Conservation (phyloP, 495 filamentous ascomycete genomes). For the Penicillium ochrochloron region DNA sequence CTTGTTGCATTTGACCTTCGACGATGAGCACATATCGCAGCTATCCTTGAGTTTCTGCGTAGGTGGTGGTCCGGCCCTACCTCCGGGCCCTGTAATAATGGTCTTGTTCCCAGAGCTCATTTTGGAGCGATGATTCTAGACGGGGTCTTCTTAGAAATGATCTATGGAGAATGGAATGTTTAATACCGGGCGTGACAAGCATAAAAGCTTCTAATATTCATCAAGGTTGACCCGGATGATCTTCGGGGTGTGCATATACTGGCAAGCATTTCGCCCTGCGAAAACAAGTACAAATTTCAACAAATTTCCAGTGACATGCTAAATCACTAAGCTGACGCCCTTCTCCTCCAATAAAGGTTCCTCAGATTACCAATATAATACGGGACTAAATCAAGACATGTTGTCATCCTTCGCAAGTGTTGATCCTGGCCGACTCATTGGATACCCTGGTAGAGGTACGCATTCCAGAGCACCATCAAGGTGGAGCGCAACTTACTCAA, state of each 20-base stretch:
- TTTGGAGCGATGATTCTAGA: not conserved
- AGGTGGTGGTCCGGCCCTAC: not conserved
- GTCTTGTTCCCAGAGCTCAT: not conserved
- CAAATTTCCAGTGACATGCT: not conserved
- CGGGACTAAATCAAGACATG: not conserved
- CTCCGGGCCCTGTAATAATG: not conserved
- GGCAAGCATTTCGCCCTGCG: not conserved
- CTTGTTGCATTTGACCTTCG: slow-evolving; percentile 47
- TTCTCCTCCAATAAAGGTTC: not conserved
- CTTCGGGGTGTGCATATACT: not conserved
- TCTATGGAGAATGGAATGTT: not conserved
- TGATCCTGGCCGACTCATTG: not conserved
- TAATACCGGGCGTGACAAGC: not conserved
- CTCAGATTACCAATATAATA: not conserved
- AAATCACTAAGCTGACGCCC: not conserved
- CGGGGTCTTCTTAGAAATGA: not conserved
- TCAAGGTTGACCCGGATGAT: not conserved
- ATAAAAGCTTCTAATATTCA: slow-evolving; percentile 5
- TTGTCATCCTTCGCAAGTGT: not conserved
- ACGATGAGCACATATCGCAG: slow-evolving; percentile 44
- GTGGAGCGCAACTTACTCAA: not conserved
- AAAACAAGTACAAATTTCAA: not conserved
- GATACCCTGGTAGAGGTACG: not conserved
- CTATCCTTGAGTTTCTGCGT: slow-evolving; percentile 38
- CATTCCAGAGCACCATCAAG: not conserved